Evolutionary conservation across 1,139 yeast genomes (phyloP).

Genomic region (Zygosaccharomyces sapae): DNA sequence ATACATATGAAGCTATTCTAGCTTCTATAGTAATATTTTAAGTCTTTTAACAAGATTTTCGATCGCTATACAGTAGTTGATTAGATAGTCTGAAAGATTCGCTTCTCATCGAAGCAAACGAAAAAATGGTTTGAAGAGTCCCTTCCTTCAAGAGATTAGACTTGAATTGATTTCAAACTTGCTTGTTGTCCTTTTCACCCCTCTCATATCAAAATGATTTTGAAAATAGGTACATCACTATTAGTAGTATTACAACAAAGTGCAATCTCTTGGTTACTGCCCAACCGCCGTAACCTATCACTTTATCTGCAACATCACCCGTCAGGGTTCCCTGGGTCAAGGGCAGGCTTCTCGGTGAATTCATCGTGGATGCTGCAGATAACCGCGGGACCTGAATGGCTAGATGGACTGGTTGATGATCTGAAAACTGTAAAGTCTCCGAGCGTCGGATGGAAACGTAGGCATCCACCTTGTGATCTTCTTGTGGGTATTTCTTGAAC

Average conservation of each 20-base stretch:
- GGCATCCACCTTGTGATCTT: constrained; percentile 7
- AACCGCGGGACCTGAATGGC: constrained; percentile 22
- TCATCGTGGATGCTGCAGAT: constrained; percentile 1
- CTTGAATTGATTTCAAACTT: too few species aligned
- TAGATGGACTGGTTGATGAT: constrained; percentile 38
- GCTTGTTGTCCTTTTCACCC: not conserved
- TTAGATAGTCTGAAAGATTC: not conserved
- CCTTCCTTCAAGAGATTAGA: too few species aligned
- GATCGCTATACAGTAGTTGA: not conserved
- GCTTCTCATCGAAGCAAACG: not conserved
- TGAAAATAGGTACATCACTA: not conserved
- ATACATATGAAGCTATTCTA: constrained; percentile 1
- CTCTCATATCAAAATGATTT: not conserved
- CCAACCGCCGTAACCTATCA: constrained; percentile 25
- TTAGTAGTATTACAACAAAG: constrained; percentile 9
- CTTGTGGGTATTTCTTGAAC: constrained; percentile 45
- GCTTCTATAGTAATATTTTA: not conserved
- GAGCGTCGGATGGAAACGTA: constrained; percentile 31
- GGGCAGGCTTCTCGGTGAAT: constrained; percentile 2
- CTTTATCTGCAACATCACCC: constrained; percentile 13
- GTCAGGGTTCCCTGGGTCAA: constrained; percentile 4
- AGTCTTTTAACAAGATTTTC: not conserved
- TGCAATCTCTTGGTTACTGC: constrained; percentile 12
- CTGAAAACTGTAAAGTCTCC: constrained; percentile 30
- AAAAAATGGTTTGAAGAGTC: too few species aligned